Percentiles rank a stretch among this genome's conserved stretches.
These are phyloP conservation scores for Dendrocalamus latiflorus DNA, from an alignment of 202 grass and related monocot genomes.

Conservation along the genomic window DNA sequence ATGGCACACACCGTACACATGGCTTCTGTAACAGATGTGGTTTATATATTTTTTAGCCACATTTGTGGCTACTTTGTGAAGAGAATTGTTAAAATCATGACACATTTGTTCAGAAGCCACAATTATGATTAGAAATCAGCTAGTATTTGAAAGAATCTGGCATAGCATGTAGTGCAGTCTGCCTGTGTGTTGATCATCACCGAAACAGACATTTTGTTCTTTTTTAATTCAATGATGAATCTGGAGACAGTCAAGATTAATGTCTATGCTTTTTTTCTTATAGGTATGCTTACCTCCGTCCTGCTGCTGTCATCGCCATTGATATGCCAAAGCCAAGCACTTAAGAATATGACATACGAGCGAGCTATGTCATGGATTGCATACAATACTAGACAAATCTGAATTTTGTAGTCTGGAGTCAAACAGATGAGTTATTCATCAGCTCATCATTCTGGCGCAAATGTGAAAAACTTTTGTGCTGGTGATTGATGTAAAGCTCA, in stretches of 20 bases:
- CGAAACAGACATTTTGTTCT: not conserved
- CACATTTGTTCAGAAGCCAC: not conserved
- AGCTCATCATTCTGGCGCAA: not conserved
- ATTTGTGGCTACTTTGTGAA: not conserved
- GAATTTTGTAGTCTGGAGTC: not conserved
- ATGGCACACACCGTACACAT: not conserved
- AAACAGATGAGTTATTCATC: not conserved
- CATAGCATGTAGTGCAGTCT: not conserved
- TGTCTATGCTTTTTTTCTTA: not conserved
- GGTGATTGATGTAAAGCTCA: slow-evolving; percentile 3
- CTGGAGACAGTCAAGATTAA: not conserved
- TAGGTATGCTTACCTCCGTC: slow-evolving; percentile 12
- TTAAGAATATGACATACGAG: slow-evolving; percentile 1
- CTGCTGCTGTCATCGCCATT: not conserved
- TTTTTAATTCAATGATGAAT: not conserved
- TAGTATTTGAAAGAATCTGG: not conserved
- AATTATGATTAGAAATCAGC: not conserved
- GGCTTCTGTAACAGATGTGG: not conserved
- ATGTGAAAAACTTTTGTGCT: not conserved
- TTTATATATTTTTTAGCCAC: not conserved
- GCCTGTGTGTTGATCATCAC: not conserved
- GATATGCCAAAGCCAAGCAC: slow-evolving; percentile 22
- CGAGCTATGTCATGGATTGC: slow-evolving; percentile 26
- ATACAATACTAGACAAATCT: slow-evolving; percentile 11
- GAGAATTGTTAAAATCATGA: not conserved